Conservation (phyloP, 169 alveolate species). For the Plasmodium falciparum region DNA sequence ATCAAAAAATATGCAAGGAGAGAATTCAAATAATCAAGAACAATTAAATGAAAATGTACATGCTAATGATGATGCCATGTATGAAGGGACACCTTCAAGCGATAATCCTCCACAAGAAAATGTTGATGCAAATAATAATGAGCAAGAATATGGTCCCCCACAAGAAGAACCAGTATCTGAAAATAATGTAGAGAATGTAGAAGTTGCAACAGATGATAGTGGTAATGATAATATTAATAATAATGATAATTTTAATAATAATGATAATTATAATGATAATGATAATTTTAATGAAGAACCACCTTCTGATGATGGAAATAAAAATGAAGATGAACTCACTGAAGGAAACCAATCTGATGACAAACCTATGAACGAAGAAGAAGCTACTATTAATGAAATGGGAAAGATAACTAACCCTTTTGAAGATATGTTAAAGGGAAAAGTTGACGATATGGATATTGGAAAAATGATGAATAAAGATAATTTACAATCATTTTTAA, state of each 20-base stretch:
- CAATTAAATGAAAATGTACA: too few species aligned
- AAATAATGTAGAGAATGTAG: background rate
- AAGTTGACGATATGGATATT: constrained; percentile 2
- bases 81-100: too few species aligned
- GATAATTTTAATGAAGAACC: background rate
- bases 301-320: background rate
- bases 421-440: constrained; percentile 19
- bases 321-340: background rate
- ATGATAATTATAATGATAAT: too few species aligned
- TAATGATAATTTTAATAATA: too few species aligned
- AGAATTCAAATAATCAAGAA: too few species aligned
- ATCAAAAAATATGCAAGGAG: too few species aligned
- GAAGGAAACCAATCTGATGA: background rate
- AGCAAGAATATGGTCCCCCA: background rate
- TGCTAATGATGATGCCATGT: too few species aligned
- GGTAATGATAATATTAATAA: background rate
- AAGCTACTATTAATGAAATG: background rate
- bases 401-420: background rate
- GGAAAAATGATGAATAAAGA: constrained; percentile 36
- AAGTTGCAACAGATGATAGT: background rate
- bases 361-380: background rate
- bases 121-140: background rate
- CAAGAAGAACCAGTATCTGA: too few species aligned
- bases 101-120: background rate
- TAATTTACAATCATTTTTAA: constrained; percentile 3